Evolutionary conservation across 2,329 filamentous ascomycete species (phyloP), one percentile per base, ranked within the genome.

Genomic region (Talaromyces albobiverticillius): DNA sequence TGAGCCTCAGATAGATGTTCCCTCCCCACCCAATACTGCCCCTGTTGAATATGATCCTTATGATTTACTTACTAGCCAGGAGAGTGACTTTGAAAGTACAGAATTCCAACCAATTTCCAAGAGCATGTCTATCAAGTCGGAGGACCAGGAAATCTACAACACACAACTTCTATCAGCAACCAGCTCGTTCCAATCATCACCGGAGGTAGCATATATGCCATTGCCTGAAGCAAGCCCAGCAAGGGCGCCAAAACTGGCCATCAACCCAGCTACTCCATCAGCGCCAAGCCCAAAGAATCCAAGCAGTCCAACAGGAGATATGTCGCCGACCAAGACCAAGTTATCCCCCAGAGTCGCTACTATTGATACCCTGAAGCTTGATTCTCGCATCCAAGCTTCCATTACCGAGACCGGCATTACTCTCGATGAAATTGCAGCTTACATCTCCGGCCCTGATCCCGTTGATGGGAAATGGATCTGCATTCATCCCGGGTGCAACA

Each of bases 371-470:
- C 69, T 74, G 32, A 76, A 80, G 45, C 73, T 82, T 20, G 78
- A 80, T 57, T 68, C 81, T 31, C 78, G 82, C 57, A 74, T 84
- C 23, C 80, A 84, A 55, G 82, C 82, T n/a, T 83, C 78, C 32
- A 81, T 84, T 53, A 81, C 83, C 53, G 86, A 91, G 60, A 96
- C 93, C 1, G 93, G 93, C 23, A 87, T 97, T 54, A 92, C 88
- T 1, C 77, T 87, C 41, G 92, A 96, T 62, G 90, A 97, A 61
- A 92, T 93, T 61, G 81, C 85, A 4, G 81, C 82, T 47, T 90
- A 81, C 71, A 93, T 93, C 62, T 79, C 82, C 46, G 87, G 87
- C 1, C 88, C 88, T 0, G 87, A 90, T 62, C 77, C 84, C 2
- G 68, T 71, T n/a, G 88, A 91, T 62, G 86, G 86, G 62, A 91